Conservation (phyloP, 495 filamentous ascomycete genomes). For the Lasiosphaeria hispida region DNA sequence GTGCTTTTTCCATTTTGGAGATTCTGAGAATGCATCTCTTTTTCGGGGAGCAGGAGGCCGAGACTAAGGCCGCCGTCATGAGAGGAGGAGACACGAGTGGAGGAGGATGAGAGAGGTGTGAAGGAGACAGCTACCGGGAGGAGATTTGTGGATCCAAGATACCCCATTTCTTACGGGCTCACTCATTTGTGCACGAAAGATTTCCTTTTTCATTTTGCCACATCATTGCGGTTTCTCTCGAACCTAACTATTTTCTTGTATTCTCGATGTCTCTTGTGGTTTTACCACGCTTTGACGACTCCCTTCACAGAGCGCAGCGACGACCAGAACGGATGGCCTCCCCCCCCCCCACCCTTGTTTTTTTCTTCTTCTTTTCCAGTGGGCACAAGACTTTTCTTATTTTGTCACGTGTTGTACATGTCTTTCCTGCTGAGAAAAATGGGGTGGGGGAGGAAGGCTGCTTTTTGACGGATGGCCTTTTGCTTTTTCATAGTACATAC, state of each 20-base stretch:
- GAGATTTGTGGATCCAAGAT: constrained; percentile 30
- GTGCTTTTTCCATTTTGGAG: no score
- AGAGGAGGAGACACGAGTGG: background rate
- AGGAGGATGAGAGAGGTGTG: background rate
- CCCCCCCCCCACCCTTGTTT: no score
- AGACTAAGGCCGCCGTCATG: background rate
- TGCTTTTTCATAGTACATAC: no score
- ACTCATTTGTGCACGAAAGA: constrained; percentile 24
- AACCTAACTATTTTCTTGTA: constrained; percentile 8
- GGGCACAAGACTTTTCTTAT: no score
- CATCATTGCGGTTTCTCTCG: background rate
- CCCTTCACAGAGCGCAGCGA: no score
- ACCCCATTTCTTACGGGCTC: constrained; percentile 25
- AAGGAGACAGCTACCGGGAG: constrained; percentile 1
- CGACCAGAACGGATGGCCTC: no score
- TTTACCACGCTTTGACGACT: background rate
- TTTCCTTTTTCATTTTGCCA: constrained; percentile 12
- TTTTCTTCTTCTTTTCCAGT: no score
- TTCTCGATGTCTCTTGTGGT: constrained; percentile 9
- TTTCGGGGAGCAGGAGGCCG: background rate
- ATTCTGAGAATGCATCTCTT: no score
- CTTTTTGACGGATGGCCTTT: no score
- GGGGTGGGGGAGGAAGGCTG: no score
- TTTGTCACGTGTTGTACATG: no score
- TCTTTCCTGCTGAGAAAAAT: no score